Base-by-base conservation (phyloP, 768 basidiomycete species). In the Mycena galopus region DNA sequence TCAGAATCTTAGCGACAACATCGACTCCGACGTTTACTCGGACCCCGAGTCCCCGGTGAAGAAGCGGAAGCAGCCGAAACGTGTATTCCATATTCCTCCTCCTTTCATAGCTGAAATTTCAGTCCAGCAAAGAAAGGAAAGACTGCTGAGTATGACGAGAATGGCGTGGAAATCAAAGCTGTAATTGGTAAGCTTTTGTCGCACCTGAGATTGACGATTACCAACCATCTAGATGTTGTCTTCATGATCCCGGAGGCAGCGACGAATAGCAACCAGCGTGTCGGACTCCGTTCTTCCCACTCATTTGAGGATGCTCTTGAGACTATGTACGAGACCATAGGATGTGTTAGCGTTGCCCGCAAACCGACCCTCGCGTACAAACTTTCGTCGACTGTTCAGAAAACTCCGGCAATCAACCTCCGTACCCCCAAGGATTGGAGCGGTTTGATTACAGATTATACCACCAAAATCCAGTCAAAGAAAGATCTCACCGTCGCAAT, bases 261-360 rank as follows among this genome's bases (percentile, higher is more conserved):
- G 3, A 23, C 47, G 3, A 23, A 53, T 1, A 33, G 50, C n/a
- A 51, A 32, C 21, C 47, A 55, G 27, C 63, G 50, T 51, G 63
- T 65, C 23, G 11, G 6, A 3, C 19, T 65, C 14, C 16, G 1
- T 8, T 21, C 32, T 11, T 35, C n/a, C 9, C 25, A n/a, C 17
- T 35, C 50, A 2, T 65, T 65, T 21, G 72, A 72, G 60, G 69
- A 67, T 47, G 65, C 56, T 11, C 9, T 67, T 9, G 65, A 58
- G 27, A 23, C 21, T 9, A 42, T 67, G 12, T 29, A 67, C 27
- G 32, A 39, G 12, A 58, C 56, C 2, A 67, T 67, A n/a, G 65
- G 55, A 1, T 67, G 65, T 47, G 56, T 50, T 29, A 25, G 19
- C 42, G 42, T 67, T 23, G 25, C 55, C 3, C 55, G 53, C 14